A percentile compares a stretch with the other conserved stretches of the same genome.
Evolutionary conservation across 768 basidiomycete genomes (phyloP).

Genomic region (Lentinula guzmanii): DNA sequence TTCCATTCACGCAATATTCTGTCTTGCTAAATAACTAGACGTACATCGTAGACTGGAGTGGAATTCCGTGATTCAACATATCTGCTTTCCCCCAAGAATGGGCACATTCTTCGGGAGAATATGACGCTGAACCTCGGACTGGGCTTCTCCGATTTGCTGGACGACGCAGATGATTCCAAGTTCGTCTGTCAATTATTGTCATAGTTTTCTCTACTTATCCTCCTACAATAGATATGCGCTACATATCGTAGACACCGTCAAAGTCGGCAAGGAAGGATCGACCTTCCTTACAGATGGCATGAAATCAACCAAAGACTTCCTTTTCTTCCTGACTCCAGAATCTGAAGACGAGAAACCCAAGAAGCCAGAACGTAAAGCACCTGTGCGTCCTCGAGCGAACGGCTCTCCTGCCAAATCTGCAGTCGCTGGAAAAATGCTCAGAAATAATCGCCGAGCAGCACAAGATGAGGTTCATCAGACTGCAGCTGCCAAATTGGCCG

Average conservation of each 20-base stretch:
- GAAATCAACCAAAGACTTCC: conserved; percentile 78
- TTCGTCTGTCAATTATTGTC: conserved; percentile 24
- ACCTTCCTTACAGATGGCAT: conserved; percentile 77
- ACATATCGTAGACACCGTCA: conserved; percentile 84
- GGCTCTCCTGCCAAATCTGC: conserved; percentile 68
- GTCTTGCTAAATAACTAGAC: neutral
- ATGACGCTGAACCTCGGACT: conserved; percentile 86
- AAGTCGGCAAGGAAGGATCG: conserved; percentile 60
- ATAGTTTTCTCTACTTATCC: neutral
- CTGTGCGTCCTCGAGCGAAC: conserved; percentile 48
- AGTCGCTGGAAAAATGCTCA: conserved; percentile 78
- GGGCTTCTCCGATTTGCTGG: conserved; percentile 79
- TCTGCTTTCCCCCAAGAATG: conserved; percentile 76
- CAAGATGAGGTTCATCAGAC: conserved; percentile 82
- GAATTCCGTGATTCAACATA: conserved; percentile 92
- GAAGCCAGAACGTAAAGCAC: conserved; percentile 48
- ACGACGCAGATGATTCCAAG: conserved; percentile 79
- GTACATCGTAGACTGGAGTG: conserved; percentile 69
- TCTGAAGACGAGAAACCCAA: conserved; percentile 53
- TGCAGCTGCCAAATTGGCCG: conserved; percentile 69
- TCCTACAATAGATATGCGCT: conserved; percentile 64
- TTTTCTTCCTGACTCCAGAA: conserved; percentile 75
- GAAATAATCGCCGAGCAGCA: conserved; percentile 83
- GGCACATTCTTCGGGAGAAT: conserved; percentile 58
- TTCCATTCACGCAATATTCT: conserved; percentile 6